Evolutionary conservation across 495 filamentous ascomycete species (phyloP), one percentile per base, ranked within the genome.

Genomic region (Rostrohypoxylon terebratum): DNA sequence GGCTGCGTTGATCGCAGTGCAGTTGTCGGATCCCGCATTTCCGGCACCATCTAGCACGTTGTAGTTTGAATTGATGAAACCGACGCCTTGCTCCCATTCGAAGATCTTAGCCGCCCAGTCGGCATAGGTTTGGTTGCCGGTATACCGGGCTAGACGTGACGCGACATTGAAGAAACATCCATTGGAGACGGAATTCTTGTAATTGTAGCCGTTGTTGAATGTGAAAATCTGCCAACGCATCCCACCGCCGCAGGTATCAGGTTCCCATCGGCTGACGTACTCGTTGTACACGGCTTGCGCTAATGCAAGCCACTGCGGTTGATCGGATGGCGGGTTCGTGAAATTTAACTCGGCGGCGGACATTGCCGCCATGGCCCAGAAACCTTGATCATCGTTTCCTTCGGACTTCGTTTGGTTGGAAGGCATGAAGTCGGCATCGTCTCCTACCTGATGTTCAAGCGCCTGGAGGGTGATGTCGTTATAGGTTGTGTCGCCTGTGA

Each of bases 211-310:
- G 9, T 84, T 88, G 81, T 94, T 92, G 79, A 90, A 94, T 2
- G 87, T 84, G 78, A 87, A 93, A 45, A 96, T 92, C 82, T 96
- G 93, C 93, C 93, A 96, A 34, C 90, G 84, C 54, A 96, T 81
- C 0, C 94, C 93, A 47, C 93, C 93, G 33, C 85, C 85, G 78
- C 93, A 97, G 16, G 86, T 86, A 5, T 78, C 72, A 1, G 80
- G 80, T 63, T 94, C 85, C 92, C 92, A 95, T 2, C 91, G 83
- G 0, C 82, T 79, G 1, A 87, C 88, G 73, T 93, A 91, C 1
- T 88, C 88, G 78, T 94, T 94, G 81, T 94, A 95, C 0, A 90
- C 91, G 7, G 90, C 91, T 72, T 96, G 92, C 1, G 89, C 92
- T 59, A 96, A 85, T 1, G 89, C 90, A 0, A 96, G 83, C 92